phyloP scores from a whole-genome alignment of 2,329 filamentous ascomycete species.

The Xylariaceae sp. region DNA sequence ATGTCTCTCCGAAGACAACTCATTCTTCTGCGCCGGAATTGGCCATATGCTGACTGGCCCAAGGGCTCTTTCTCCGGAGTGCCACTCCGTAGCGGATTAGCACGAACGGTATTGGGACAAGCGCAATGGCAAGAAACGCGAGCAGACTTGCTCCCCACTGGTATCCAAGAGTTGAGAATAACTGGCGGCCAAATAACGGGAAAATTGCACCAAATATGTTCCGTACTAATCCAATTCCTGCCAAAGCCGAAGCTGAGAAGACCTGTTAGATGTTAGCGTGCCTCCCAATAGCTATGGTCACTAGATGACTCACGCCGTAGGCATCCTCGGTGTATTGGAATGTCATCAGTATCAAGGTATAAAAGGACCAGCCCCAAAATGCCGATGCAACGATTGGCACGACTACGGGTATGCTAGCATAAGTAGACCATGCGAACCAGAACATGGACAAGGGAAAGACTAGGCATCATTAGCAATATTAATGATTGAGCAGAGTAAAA shows the following conservation, averaged over 20 bases:
- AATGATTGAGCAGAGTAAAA: constrained; percentile 10
- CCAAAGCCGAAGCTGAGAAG: constrained; percentile 44
- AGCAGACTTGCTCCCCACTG: constrained; percentile 42
- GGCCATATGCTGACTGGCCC: constrained; percentile 31
- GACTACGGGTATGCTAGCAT: constrained; percentile 41
- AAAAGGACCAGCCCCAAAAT: constrained; percentile 54
- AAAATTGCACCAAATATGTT: constrained; percentile 44
- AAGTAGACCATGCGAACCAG: constrained; percentile 43
- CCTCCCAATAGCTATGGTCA: too few species aligned
- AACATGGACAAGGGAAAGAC: constrained; percentile 38
- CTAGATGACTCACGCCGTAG: constrained; percentile 36
- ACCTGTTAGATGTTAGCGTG: constrained; percentile 28
- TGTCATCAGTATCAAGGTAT: constrained; percentile 53
- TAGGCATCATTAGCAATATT: background rate
- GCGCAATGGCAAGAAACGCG: constrained; percentile 38
- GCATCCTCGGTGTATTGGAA: constrained; percentile 52
- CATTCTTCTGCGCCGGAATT: constrained; percentile 12
- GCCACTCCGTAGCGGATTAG: constrained; percentile 28
- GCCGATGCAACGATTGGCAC: constrained; percentile 52
- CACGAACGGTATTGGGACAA: constrained; percentile 40
- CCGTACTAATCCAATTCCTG: constrained; percentile 44
- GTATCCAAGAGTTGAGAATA: constrained; percentile 40
- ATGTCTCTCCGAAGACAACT: background rate
- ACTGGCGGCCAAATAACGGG: constrained; percentile 41
- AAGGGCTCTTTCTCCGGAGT: constrained; percentile 33